Conservation (phyloP, 2,329 filamentous ascomycete species). For the Phialemonium atrogriseum region DNA sequence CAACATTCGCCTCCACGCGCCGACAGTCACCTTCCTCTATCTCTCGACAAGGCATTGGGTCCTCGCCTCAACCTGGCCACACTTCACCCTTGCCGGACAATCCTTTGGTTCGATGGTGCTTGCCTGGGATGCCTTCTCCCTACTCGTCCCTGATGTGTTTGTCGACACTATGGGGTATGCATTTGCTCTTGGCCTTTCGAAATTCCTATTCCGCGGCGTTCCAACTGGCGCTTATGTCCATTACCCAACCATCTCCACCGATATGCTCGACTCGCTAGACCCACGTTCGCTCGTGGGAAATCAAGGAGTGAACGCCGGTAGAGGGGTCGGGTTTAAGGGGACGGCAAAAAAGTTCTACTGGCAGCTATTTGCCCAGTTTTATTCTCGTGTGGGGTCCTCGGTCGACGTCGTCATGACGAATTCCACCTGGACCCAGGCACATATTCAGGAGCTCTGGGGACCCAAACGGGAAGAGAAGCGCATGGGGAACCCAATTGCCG, state of each 20-base stretch:
- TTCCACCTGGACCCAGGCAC: conserved; percentile 83
- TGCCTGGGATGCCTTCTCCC: conserved; percentile 86
- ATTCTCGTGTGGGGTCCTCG: conserved; percentile 72
- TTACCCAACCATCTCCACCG: conserved; percentile 95
- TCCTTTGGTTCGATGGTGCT: conserved; percentile 81
- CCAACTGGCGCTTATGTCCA: conserved; percentile 93
- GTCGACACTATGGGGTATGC: conserved; percentile 98
- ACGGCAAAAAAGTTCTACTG: conserved; percentile 73
- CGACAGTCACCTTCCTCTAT: conserved; percentile 82
- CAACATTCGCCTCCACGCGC: conserved; percentile 81
- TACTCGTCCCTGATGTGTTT: conserved; percentile 88
- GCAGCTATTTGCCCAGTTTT: conserved; percentile 73
- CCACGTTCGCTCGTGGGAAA: conserved; percentile 47
- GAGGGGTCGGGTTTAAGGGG: conserved; percentile 65
- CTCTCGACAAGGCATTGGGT: conserved; percentile 82
- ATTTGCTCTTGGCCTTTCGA: conserved; percentile 76
- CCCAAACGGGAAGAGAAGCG: conserved; percentile 37
- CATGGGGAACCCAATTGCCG: conserved; percentile 49
- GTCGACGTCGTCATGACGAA: conserved; percentile 97
- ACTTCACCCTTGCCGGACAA: conserved; percentile 90
- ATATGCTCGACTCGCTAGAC: conserved; percentile 84
- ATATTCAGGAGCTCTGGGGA: conserved; percentile 77
- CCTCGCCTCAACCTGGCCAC: conserved; percentile 78
- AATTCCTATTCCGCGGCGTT: conserved; percentile 69
- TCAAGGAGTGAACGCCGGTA: conserved; percentile 75